phyloP scores from a whole-genome alignment of 2,329 filamentous ascomycete species.

The Ploettnerulaceae sp. region DNA sequence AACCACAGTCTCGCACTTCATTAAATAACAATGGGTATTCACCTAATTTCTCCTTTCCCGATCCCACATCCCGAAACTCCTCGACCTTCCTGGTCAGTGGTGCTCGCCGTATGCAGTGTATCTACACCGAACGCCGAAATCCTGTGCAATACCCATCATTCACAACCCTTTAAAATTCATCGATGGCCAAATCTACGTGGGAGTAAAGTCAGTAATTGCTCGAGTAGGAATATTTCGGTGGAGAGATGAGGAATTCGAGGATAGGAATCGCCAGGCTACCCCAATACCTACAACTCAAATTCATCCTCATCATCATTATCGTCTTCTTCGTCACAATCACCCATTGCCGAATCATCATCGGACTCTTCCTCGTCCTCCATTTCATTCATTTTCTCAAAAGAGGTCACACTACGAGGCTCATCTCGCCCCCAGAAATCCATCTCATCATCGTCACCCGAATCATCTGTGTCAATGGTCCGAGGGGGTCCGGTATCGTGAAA shows the following conservation, averaged over 20 bases:
- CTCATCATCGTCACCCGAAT: constrained; percentile 45
- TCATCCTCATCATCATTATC: constrained; percentile 43
- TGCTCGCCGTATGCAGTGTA: no score
- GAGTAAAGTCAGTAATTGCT: no score
- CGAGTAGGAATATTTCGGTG: no score
- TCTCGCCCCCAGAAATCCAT: constrained; percentile 45
- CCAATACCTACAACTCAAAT: constrained; percentile 41
- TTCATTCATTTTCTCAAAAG: constrained; percentile 27
- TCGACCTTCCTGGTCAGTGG: not conserved
- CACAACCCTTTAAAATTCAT: not conserved
- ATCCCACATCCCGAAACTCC: not conserved
- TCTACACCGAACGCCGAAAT: not conserved
- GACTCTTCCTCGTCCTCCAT: constrained; percentile 30
- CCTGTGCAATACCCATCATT: not conserved
- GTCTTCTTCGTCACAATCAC: constrained; percentile 37
- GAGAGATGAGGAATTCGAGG: no score
- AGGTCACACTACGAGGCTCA: constrained; percentile 35
- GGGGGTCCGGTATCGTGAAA: constrained; percentile 21
- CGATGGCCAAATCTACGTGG: not conserved
- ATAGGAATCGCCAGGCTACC: not conserved
- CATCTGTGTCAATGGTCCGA: constrained; percentile 43
- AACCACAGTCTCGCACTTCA: no score
- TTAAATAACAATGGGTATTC: no score
- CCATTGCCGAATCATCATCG: constrained; percentile 38
- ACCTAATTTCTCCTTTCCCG: not conserved